Evolutionary conservation across 176 grass and related monocot species (phyloP).

Genomic region (Oryza meridionalis): DNA sequence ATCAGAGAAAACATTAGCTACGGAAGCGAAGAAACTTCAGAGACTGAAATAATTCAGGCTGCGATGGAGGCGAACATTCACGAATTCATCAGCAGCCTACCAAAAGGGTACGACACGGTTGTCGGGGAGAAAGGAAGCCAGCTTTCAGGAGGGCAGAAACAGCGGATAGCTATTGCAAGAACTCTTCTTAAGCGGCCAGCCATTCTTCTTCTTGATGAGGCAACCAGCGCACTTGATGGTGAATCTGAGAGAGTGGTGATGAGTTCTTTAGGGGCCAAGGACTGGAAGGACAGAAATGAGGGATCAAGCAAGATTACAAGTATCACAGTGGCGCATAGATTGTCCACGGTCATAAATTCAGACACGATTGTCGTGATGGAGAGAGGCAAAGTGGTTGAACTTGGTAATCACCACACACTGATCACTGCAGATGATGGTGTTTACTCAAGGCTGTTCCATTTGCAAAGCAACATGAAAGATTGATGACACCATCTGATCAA

Average conservation of each 20-base stretch:
- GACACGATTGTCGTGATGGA: slow-evolving; percentile 59
- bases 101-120: slow-evolving; percentile 50
- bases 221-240: slow-evolving; percentile 57
- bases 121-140: slow-evolving; percentile 56
- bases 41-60: slow-evolving; percentile 49
- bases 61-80: slow-evolving; percentile 56
- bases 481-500: slow-evolving; percentile 22
- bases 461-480: slow-evolving; percentile 51
- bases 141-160: slow-evolving; percentile 58
- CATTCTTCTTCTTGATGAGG: slow-evolving; percentile 60
- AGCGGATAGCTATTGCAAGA: slow-evolving; percentile 55
- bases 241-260: slow-evolving; percentile 53
- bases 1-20: slow-evolving; percentile 62
- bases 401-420: slow-evolving; percentile 42
- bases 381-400: slow-evolving; percentile 48
- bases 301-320: slow-evolving; percentile 36
- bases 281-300: slow-evolving; percentile 21
- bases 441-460: slow-evolving; percentile 52
- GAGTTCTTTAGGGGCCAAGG: slow-evolving; percentile 34
- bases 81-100: slow-evolving; percentile 54
- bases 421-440: slow-evolving; percentile 29
- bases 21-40: slow-evolving; percentile 43
- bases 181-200: slow-evolving; percentile 48
- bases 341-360: slow-evolving; percentile 48
- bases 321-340: slow-evolving; percentile 55